Percentiles rank a stretch among this genome's conserved stretches.
Conservation (phyloP, 1,284 basidiomycete species). For the Microbotryum intermedium region DNA sequence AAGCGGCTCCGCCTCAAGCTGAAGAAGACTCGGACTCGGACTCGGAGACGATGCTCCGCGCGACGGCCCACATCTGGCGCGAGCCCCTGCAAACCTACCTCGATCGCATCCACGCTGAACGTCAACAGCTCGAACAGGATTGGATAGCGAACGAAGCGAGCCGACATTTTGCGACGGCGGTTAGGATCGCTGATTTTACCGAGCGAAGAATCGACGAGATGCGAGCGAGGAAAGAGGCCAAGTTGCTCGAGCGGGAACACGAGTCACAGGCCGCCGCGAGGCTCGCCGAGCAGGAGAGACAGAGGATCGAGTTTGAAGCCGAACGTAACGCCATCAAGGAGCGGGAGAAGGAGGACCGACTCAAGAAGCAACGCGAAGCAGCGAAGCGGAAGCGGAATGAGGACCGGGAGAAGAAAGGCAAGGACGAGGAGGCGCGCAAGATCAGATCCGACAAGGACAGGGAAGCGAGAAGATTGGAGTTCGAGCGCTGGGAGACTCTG, state of each 20-base stretch:
- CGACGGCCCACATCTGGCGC: conserved; percentile 29
- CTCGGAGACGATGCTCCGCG: conserved; percentile 17
- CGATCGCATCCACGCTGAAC: conserved; percentile 7
- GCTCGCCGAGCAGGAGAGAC: conserved; percentile 6
- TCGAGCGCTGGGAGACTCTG: conserved; percentile 16
- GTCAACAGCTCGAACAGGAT: conserved; percentile 18
- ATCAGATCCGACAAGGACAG: conserved; percentile 16
- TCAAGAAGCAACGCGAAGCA: conserved; percentile 27
- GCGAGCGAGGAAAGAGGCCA: conserved; percentile 2
- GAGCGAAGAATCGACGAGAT: conserved; percentile 18
- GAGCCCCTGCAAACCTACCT: conserved; percentile 22
- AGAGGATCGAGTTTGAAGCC: neutral
- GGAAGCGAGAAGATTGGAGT: conserved; percentile 21
- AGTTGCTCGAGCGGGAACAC: neutral
- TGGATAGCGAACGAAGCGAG: conserved; percentile 17
- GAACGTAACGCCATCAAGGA: conserved; percentile 3
- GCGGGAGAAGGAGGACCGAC: conserved; percentile 23
- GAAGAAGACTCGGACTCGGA: conserved; percentile 24
- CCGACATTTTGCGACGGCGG: conserved; percentile 21
- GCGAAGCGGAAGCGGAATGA: conserved; percentile 24
- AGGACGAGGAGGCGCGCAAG: conserved; percentile 20
- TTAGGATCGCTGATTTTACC: conserved; percentile 10
- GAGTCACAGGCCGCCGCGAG: neutral
- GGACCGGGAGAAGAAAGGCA: conserved; percentile 21
- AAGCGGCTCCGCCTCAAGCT: neutral